Evolutionary conservation across 805 yeast genomes (phyloP), one percentile per base, ranked within the genome.

Genomic region (Myxozyma kluyveri): DNA sequence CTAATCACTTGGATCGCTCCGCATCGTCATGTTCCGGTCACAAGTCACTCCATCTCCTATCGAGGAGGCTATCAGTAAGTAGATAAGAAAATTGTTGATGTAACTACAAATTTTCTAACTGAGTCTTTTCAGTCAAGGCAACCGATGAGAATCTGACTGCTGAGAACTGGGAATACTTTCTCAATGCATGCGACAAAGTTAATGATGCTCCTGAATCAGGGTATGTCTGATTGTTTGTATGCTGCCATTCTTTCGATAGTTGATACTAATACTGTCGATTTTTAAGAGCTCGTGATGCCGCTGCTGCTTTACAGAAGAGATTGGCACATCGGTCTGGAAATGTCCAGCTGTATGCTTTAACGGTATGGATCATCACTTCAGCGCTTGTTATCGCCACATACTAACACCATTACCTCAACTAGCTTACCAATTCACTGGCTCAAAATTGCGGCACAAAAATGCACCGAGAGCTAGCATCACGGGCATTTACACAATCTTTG

Each of bases 381-480:
- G 7, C 4, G 14, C 7, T 3, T 37, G 17, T 5, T 17, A n/a
- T 36, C 65, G 84, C 45, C 73, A 86, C 63, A 68, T 84, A 0
- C 63, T 86, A 49, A 70, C 75, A 19, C 37, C 44, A 37, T 36
- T 52, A 22, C 9, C 24, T n/a, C 36, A n/a, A n/a, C n/a, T n/a
- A 61, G 65, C 64, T 73, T 40, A 62, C 83, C 19, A 75, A 77
- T 26, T 79, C 88, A 4, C 62, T 86, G 26, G 87, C 88, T 1
- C 88, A 84, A 64, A 86, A 85, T 66, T 84, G 91, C 67, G 90
- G 90, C 2, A 79, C 88, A 10, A 75, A 81, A 64, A 75, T 81
- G 71, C 80, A 79, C 60, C 82, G 75, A 42, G 81, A 79, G 59
- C 77, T 86, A 33, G 81, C 86, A 18, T 75, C 85, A 19, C 75